phyloP scores from a whole-genome alignment of 1,284 basidiomycete species.

The Apiotrichum brassicae region DNA sequence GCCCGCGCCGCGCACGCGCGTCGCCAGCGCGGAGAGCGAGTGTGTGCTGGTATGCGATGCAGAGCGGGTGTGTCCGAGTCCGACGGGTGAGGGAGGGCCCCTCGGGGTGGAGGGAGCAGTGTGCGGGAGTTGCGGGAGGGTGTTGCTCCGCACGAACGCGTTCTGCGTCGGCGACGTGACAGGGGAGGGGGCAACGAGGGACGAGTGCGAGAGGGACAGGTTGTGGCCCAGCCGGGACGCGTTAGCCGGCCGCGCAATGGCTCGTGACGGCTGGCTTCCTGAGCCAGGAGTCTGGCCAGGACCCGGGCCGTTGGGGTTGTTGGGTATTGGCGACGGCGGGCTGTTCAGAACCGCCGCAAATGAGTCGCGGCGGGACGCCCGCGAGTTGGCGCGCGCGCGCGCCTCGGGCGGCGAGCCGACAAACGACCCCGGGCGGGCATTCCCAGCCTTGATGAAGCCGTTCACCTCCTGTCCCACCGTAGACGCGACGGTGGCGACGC shows the following conservation, averaged over 20 bases:
- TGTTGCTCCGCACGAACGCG: background rate
- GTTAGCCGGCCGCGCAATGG: slow-evolving; percentile 31
- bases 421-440: background rate
- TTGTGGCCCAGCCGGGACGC: slow-evolving; percentile 4
- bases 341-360: slow-evolving; percentile 4
- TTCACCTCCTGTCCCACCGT: slow-evolving; percentile 19
- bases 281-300: no score
- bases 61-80: background rate
- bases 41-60: background rate
- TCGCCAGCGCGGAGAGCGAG: no score
- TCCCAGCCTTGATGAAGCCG: slow-evolving; percentile 9
- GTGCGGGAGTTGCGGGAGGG: background rate
- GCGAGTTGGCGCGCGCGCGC: background rate
- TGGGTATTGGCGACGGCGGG: slow-evolving; percentile 8
- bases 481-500: slow-evolving; percentile 38
- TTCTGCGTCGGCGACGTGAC: background rate
- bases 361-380: slow-evolving; percentile 4
- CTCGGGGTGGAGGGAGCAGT: no score
- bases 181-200: background rate
- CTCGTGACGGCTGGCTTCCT: no score
- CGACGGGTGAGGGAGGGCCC: no score
- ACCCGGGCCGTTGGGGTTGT: background rate
- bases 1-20: slow-evolving; percentile 11
- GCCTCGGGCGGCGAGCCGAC: slow-evolving; percentile 2
- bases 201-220: background rate